These are phyloP conservation scores for Ustilago nuda DNA, from an alignment of 1,284 basidiomycete species.

Conservation along the genomic window DNA sequence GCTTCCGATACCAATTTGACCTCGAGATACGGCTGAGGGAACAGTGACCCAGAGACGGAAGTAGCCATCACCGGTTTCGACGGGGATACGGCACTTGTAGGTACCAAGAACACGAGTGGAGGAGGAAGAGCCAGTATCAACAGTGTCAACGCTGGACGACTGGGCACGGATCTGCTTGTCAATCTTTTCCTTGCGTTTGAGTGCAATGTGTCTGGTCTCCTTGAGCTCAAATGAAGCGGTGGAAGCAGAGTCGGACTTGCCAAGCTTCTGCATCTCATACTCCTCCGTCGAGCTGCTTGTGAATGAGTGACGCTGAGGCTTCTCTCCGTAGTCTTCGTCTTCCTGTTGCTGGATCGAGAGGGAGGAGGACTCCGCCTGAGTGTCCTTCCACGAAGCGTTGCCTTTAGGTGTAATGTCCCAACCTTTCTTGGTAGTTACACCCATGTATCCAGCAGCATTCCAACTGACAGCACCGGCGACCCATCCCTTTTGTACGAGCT, in stretches of 20 bases:
- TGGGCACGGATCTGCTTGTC: slow-evolving; percentile 49
- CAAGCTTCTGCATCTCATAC: slow-evolving; percentile 46
- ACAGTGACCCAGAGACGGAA: slow-evolving; percentile 52
- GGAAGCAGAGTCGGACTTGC: slow-evolving; percentile 6
- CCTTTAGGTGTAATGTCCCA: slow-evolving; percentile 51
- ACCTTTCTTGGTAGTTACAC: slow-evolving; percentile 45
- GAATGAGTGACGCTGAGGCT: slow-evolving; percentile 14
- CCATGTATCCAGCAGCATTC: slow-evolving; percentile 50
- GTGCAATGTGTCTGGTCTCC: slow-evolving; percentile 32
- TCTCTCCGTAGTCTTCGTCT: slow-evolving; percentile 46
- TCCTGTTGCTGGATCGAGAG: slow-evolving; percentile 36
- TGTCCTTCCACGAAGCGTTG: slow-evolving; percentile 41
- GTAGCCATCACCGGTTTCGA: slow-evolving; percentile 57
- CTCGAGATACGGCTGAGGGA: slow-evolving; percentile 25
- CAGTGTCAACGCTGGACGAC: slow-evolving; percentile 23
- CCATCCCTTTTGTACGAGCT: slow-evolving; percentile 57
- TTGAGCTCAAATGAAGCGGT: slow-evolving; percentile 5
- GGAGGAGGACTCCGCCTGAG: slow-evolving; percentile 21
- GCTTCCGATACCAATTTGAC: slow-evolving; percentile 29
- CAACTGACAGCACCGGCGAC: slow-evolving; percentile 58
- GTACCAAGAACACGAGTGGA: slow-evolving; percentile 42
- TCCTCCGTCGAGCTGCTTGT: slow-evolving; percentile 13
- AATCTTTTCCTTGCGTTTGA: slow-evolving; percentile 42
- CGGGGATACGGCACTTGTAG: slow-evolving; percentile 53
- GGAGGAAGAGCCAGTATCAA: slow-evolving; percentile 24